Evolutionary conservation across 2,329 filamentous ascomycete species (phyloP), one percentile per base, ranked within the genome.

Genomic region (Fusarium pininemorale): DNA sequence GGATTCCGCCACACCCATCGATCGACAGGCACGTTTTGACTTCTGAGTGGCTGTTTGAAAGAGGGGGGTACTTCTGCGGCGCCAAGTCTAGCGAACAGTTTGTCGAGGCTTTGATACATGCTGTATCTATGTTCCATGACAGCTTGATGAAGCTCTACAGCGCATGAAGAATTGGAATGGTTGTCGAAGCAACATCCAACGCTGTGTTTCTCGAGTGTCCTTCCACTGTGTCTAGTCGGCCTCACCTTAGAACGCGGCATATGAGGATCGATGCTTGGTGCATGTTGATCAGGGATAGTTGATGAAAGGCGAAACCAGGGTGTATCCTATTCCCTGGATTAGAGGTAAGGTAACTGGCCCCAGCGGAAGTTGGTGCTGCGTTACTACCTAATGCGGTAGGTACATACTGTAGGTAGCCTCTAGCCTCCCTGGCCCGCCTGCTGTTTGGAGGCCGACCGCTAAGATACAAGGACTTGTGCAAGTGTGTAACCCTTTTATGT

Each of bases 231-330:
- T 55, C 66, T 73, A 39, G 54, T 51, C 12, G 38, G 60, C 45
- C 60, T 61, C 41, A 56, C 41, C 47, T 64, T 70, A 62, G 59
- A 48, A 56, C 51, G 42, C 44, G 56, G 69, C 63, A 66, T 68
- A 72, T 74, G 64, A 70, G 70, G 74, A 77, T 76, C 63, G 69
- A 77, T 73, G 72, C 37, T 71, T 69, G 54, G 66, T 70, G 67
- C 63, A 60, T 77, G 74, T 69, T 75, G 76, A 76, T 75, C 74
- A 71, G 70, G 75, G 73, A 73, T 74, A 59, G 62, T 57, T 69
- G 53, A 61, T 63, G 45, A 63, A 63, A 66, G 61, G 61, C 63
- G 63, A 65, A 65, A 54, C 67, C 51, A 51, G 65, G 69, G 63
- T 53, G 47, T 59, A 39, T 58, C 42, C 47, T 65, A 48, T 58